phyloP scores from a whole-genome alignment of 352 stramenopile species.

The Globisporangium canariense region DNA sequence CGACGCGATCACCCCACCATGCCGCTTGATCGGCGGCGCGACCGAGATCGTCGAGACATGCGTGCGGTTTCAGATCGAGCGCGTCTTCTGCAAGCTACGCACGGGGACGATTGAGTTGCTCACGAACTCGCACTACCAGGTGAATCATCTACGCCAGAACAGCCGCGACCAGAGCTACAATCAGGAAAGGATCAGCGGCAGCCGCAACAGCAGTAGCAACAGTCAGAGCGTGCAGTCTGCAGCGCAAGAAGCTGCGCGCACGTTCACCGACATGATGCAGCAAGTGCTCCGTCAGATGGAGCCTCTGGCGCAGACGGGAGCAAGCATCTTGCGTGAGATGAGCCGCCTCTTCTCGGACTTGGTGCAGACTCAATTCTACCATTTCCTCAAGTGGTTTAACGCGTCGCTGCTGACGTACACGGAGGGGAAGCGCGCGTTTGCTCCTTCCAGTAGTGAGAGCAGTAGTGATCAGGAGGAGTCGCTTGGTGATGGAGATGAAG shows the following conservation, averaged over 20 bases:
- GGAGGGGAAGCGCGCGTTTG: conserved; percentile 63
- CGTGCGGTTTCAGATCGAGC: conserved; percentile 78
- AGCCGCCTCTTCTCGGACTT: conserved; percentile 74
- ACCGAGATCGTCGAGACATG: conserved; percentile 59
- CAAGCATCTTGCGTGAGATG: conserved; percentile 64
- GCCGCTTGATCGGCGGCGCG: conserved; percentile 35
- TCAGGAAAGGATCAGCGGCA: neutral
- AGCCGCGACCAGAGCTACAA: conserved; percentile 28
- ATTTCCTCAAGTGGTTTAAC: conserved; percentile 84
- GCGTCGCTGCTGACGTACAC: conserved; percentile 56
- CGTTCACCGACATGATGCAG: conserved; percentile 75
- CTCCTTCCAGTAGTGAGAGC: neutral
- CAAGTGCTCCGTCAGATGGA: conserved; percentile 77
- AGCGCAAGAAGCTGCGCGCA: conserved; percentile 48
- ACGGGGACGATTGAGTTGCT: conserved; percentile 58
- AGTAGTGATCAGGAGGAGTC: conserved; percentile 3
- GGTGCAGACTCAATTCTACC: conserved; percentile 76
- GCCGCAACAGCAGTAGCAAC: conserved; percentile 4
- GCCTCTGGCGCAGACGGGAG: conserved; percentile 65
- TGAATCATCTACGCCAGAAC: conserved; percentile 30
- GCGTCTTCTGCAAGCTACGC: conserved; percentile 61
- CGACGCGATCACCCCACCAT: conserved; percentile 56
- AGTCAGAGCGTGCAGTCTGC: conserved; percentile 49
- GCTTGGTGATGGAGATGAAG: conserved; percentile 18
- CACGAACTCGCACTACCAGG: conserved; percentile 44